Percentiles rank a stretch among this genome's conserved stretches.
These are phyloP conservation scores for Mycena rebaudengoi DNA, from an alignment of 768 basidiomycete species.

Conservation along the genomic window DNA sequence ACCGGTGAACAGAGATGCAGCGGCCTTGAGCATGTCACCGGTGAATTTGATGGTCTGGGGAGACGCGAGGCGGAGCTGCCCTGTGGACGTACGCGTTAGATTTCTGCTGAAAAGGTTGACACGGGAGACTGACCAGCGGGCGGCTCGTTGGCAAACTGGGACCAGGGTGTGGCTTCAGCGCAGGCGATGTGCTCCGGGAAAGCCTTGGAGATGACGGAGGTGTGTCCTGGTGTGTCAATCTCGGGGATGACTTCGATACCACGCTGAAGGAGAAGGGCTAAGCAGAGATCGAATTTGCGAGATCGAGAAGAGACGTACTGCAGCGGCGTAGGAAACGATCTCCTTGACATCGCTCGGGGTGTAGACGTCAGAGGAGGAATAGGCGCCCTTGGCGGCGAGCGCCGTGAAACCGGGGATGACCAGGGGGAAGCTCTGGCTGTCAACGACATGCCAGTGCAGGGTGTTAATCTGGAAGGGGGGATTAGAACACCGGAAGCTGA, in stretches of 20 bases:
- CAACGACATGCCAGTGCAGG: conserved; percentile 88
- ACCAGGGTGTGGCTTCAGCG: conserved; percentile 49
- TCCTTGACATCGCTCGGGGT: conserved; percentile 61
- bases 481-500: neutral
- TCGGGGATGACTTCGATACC: conserved; percentile 69
- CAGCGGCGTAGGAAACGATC: conserved; percentile 73
- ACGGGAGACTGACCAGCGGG: too few species aligned
- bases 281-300: neutral
- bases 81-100: too few species aligned
- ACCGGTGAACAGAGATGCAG: conserved; percentile 47
- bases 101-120: too few species aligned
- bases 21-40: conserved; percentile 47
- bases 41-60: conserved; percentile 54
- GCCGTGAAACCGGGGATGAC: conserved; percentile 66
- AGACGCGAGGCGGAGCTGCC: conserved; percentile 66
- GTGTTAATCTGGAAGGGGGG: conserved; percentile 61
- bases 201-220: conserved; percentile 54
- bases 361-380: conserved; percentile 65
- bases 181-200: conserved; percentile 71
- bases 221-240: conserved; percentile 75
- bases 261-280: conserved; percentile 38
- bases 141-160: conserved; percentile 60
- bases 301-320: conserved; percentile 51
- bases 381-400: conserved; percentile 72
- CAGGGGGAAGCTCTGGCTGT: conserved; percentile 85